Conservation (phyloP, 768 basidiomycete genomes). For the Russula abietina region DNA sequence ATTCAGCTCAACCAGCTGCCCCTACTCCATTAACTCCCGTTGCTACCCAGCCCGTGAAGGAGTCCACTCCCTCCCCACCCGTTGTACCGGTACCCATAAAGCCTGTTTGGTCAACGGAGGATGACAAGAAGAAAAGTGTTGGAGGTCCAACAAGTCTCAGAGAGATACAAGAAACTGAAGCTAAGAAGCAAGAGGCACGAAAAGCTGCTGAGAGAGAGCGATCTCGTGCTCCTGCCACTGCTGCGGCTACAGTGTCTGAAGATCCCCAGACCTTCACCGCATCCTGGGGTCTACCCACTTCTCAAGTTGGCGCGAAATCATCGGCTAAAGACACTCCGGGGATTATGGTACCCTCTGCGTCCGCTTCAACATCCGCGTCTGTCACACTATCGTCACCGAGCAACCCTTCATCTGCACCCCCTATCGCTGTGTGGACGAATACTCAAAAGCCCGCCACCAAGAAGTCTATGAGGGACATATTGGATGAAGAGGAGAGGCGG, state of each 20-base stretch:
- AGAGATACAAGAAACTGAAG: constrained; percentile 94
- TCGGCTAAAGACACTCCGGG: constrained; percentile 33
- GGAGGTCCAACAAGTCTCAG: constrained; percentile 61
- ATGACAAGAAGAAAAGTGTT: constrained; percentile 55
- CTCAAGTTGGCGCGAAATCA: constrained; percentile 52
- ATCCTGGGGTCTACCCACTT: constrained; percentile 83
- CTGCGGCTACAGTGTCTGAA: constrained; percentile 40
- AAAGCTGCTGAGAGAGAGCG: constrained; percentile 70
- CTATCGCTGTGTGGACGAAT: constrained; percentile 69
- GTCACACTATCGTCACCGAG: constrained; percentile 29
- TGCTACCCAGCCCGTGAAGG: constrained; percentile 21
- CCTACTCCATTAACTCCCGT: constrained; percentile 15
- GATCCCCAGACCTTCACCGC: constrained; percentile 57
- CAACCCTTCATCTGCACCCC: constrained; percentile 26
- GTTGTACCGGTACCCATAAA: constrained; percentile 36
- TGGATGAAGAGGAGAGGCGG: constrained; percentile 90
- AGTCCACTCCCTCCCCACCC: constrained; percentile 26
- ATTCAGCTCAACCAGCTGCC: constrained; percentile 23
- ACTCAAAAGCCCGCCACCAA: constrained; percentile 53
- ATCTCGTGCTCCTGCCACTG: constrained; percentile 51
- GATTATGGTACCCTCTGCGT: constrained; percentile 40
- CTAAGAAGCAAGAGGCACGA: constrained; percentile 68
- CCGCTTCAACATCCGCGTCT: constrained; percentile 32
- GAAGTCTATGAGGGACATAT: constrained; percentile 98
- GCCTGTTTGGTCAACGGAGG: constrained; percentile 62